phyloP scores from a whole-genome alignment of 805 yeast genomes.

The Pichia nanzhaoensis region DNA sequence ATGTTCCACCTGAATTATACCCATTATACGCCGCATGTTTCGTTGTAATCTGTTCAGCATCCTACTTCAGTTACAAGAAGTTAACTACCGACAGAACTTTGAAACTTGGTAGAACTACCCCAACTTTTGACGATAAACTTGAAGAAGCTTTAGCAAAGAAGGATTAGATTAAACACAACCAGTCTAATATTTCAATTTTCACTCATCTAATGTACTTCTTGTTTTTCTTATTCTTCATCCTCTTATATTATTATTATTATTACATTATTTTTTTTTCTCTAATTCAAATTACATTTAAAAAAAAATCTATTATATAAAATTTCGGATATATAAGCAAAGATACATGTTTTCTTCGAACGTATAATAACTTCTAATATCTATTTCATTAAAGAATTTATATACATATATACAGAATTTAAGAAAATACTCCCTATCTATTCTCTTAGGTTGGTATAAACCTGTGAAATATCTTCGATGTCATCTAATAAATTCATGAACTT shows the following conservation, averaged over 20 bases:
- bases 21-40: slow-evolving; percentile 54
- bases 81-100: slow-evolving; percentile 41
- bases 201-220: not conserved
- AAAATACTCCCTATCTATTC: not conserved
- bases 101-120: slow-evolving; percentile 43
- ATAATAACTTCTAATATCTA: too few species aligned
- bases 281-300: not conserved
- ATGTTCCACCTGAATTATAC: slow-evolving; percentile 48
- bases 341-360: too few species aligned
- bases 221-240: not conserved
- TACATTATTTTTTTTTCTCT: not conserved
- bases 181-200: not conserved
- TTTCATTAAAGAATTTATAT: not conserved
- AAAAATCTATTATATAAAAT: not conserved
- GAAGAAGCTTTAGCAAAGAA: slow-evolving; percentile 30
- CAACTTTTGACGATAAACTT: slow-evolving; percentile 33
- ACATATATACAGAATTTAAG: not conserved
- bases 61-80: slow-evolving; percentile 47
- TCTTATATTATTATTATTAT: not conserved
- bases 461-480: slow-evolving; percentile 79
- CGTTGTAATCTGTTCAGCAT: slow-evolving; percentile 43
- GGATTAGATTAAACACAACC: slow-evolving; percentile 15
- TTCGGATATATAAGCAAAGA: too few species aligned
- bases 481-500: slow-evolving; percentile 59
- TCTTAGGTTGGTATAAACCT: slow-evolving; percentile 63